These are phyloP conservation scores for Kwoniella shandongensis DNA, from an alignment of 768 basidiomycete genomes.

Conservation along the genomic window DNA sequence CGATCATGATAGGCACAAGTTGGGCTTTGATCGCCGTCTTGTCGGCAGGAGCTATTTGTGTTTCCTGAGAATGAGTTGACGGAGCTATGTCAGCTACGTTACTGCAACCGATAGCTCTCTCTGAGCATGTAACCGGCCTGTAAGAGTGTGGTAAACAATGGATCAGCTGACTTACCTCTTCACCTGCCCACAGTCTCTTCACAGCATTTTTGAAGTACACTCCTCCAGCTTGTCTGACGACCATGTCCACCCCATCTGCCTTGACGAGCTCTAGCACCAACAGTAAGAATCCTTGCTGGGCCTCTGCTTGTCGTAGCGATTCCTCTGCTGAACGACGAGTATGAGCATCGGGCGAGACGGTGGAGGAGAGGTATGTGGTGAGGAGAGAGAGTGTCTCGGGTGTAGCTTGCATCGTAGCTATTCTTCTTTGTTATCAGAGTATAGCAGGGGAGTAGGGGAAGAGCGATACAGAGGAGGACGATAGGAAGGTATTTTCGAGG, in stretches of 20 bases:
- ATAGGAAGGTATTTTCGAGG: too few species aligned
- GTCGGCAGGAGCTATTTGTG: slow-evolving; percentile 64
- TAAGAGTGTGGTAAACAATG: too few species aligned
- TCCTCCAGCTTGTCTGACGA: slow-evolving; percentile 76
- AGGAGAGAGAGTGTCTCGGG: slow-evolving; percentile 40
- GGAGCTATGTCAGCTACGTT: not conserved
- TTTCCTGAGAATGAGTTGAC: slow-evolving; percentile 28
- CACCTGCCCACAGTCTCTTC: slow-evolving; percentile 73
- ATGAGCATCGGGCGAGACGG: slow-evolving; percentile 70
- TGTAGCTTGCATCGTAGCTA: slow-evolving; percentile 30
- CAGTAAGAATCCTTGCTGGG: slow-evolving; percentile 73
- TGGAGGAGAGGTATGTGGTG: slow-evolving; percentile 58
- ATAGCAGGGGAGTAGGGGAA: too few species aligned
- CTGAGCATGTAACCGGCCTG: not conserved
- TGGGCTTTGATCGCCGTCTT: slow-evolving; percentile 70
- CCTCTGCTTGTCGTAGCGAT: slow-evolving; percentile 65
- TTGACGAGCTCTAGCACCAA: slow-evolving; percentile 77
- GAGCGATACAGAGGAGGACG: too few species aligned
- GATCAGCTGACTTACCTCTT: slow-evolving; percentile 64
- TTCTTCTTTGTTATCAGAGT: not conserved
- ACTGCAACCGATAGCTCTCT: not conserved
- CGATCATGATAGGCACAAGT: slow-evolving; percentile 88
- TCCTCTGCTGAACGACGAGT: slow-evolving; percentile 77
- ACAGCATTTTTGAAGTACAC: slow-evolving; percentile 91
- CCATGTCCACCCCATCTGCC: slow-evolving; percentile 58